Base-by-base conservation (phyloP, 2,329 filamentous ascomycete genomes). In the Fusarium sarcochroum region DNA sequence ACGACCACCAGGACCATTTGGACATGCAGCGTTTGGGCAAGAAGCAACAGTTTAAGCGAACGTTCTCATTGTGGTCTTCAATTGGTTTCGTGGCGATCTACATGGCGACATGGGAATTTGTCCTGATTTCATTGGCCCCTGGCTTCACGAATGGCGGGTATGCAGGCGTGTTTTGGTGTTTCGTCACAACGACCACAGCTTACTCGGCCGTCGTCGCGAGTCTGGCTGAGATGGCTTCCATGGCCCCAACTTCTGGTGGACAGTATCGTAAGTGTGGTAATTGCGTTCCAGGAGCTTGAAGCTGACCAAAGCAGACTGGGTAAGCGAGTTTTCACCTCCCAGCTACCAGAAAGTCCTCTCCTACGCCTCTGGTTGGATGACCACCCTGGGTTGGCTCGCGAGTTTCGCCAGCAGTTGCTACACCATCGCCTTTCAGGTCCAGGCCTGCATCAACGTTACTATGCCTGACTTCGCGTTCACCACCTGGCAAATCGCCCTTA, bases 51-150 rank as follows among this genome's bases (percentile, higher is more conserved):
- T 67, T 67, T 3, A 67, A 63, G 35, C 57, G 63, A 0, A 67
- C 40, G 0, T 67, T 67, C 15, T 67, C 63, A 1, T 51, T 67
- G 0, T 67, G 63, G 63, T 67, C 63, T 14, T 67, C 63, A 15
- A 67, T 67, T 20, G 63, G 63, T 3, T 67, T 67, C 3, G 63
- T 67, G 0, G 63, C 63, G 4, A 67, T 67, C 11, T 67, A 67
- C n/a, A 67, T 67, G 63, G 63, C 63, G 1, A 67, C 63, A 1
- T 67, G 63, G 63, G 63, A 67, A 34, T 67, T 67, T 1, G 63
- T 67, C 7, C n/a, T 67, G 5, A 67, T 67, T 13, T 63, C 63
- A 10, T 46, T 67, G 1, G 57, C 63, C 21, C 63, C 63, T 1
- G 63, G 63, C 0, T 67, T 67, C 6, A 67, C 63, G 0, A 67